phyloP scores from a whole-genome alignment of 2,329 filamentous ascomycete species.

The Talaromyces sp. region DNA sequence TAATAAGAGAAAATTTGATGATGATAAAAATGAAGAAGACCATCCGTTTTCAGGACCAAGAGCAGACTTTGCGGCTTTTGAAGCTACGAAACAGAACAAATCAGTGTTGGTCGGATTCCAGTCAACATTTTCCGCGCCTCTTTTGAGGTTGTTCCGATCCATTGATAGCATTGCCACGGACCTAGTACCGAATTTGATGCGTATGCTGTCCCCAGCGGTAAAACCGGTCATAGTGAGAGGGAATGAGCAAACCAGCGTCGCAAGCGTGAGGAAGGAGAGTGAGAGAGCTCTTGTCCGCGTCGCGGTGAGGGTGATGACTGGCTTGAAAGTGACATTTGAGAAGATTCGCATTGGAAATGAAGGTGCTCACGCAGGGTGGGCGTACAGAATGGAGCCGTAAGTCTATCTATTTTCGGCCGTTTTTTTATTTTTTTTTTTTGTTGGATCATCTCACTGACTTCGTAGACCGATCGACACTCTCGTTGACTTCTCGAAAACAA shows the following conservation, averaged over 20 bases:
- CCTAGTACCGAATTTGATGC: slow-evolving; percentile 76
- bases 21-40: slow-evolving; percentile 45
- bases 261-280: slow-evolving; percentile 80
- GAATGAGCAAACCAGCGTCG: slow-evolving; percentile 61
- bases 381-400: slow-evolving; percentile 93
- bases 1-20: slow-evolving; percentile 40
- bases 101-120: slow-evolving; percentile 71
- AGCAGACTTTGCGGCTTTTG: slow-evolving; percentile 76
- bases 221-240: slow-evolving; percentile 84
- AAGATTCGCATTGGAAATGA: slow-evolving; percentile 73
- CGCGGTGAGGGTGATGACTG: slow-evolving; percentile 77
- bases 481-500: slow-evolving; percentile 56
- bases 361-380: slow-evolving; percentile 61
- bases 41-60: slow-evolving; percentile 76
- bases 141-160: slow-evolving; percentile 75
- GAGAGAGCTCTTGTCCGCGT: slow-evolving; percentile 78
- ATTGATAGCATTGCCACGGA: slow-evolving; percentile 73
- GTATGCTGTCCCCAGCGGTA: slow-evolving; percentile 81
- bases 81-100: slow-evolving; percentile 74
- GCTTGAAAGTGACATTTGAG: slow-evolving; percentile 76
- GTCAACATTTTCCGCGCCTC: slow-evolving; percentile 63
- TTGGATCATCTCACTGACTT: slow-evolving; percentile 30
- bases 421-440: background rate
- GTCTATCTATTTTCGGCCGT: slow-evolving; percentile 44
- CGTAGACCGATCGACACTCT: slow-evolving; percentile 68